Percentiles rank a stretch among this genome's conserved stretches.
Evolutionary conservation across 2,329 filamentous ascomycete species (phyloP).

Genomic region (Fusarium sp.): DNA sequence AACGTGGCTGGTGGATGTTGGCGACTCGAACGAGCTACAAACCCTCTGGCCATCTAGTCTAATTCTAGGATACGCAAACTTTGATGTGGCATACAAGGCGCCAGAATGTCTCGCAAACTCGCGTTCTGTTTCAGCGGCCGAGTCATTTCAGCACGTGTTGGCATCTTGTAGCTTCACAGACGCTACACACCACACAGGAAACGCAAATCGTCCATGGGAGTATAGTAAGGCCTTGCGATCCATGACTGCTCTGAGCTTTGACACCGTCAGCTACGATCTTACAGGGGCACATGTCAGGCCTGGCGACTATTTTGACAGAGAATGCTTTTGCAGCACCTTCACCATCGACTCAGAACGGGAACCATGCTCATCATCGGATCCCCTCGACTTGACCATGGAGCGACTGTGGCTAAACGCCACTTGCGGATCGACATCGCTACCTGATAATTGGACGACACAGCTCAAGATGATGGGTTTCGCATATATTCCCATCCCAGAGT

Average conservation of each 20-base stretch:
- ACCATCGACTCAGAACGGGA: background rate
- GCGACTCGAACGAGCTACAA: conserved; percentile 10
- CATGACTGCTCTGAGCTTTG: conserved; percentile 15
- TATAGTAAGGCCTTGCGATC: conserved; percentile 5
- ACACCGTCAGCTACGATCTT: conserved; percentile 23
- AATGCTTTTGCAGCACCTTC: conserved; percentile 27
- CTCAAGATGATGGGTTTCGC: background rate
- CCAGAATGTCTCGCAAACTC: conserved; percentile 14
- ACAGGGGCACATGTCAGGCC: background rate
- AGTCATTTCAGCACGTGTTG: conserved; percentile 12
- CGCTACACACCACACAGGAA: conserved; percentile 3
- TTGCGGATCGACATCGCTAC: conserved; percentile 6
- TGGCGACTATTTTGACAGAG: conserved; percentile 25
- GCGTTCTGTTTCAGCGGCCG: background rate
- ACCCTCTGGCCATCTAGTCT: conserved; percentile 4
- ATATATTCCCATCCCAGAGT: background rate
- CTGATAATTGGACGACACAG: background rate
- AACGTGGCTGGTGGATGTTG: conserved; percentile 23
- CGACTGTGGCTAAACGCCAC: conserved; percentile 21
- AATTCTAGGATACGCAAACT: background rate
- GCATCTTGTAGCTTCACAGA: conserved; percentile 22
- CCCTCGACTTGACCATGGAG: background rate
- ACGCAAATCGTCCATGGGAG: conserved; percentile 29
- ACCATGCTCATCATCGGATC: background rate
- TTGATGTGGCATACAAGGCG: background rate